phyloP scores from a whole-genome alignment of 1,284 basidiomycete genomes.

The Boletellus deceptivus region DNA sequence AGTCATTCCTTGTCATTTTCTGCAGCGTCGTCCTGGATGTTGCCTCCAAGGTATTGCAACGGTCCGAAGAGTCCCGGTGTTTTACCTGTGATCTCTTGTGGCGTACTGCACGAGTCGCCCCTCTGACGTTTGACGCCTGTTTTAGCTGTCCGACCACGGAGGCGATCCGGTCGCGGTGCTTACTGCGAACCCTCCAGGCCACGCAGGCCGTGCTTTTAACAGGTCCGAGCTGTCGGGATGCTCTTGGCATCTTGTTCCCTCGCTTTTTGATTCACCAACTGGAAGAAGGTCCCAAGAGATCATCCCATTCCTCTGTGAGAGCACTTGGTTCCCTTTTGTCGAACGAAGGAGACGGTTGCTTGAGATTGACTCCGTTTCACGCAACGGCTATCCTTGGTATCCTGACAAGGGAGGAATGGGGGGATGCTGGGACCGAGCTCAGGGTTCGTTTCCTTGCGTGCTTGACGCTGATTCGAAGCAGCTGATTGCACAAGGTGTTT shows the following conservation, averaged over 20 bases:
- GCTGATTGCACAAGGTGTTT: conserved; percentile 21
- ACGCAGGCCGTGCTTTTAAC: conserved; percentile 24
- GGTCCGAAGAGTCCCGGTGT: conserved; percentile 42
- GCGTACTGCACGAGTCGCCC: conserved; percentile 38
- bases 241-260: conserved; percentile 30
- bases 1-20: conserved; percentile 44
- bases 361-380: conserved; percentile 30
- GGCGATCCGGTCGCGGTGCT: conserved; percentile 37
- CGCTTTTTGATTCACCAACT: conserved; percentile 34
- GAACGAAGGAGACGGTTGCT: conserved; percentile 24
- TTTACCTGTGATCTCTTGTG: conserved; percentile 48
- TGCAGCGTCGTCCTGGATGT: conserved; percentile 45
- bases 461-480: conserved; percentile 1
- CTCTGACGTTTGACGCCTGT: conserved; percentile 46
- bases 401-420: conserved; percentile 38
- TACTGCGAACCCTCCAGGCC: conserved; percentile 40
- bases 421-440: conserved; percentile 30
- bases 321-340: conserved; percentile 25
- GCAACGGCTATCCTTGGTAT: conserved; percentile 33
- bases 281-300: conserved; percentile 29
- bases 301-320: conserved; percentile 16
- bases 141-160: conserved; percentile 40
- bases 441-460: conserved; percentile 27
- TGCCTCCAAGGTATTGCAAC: conserved; percentile 41
- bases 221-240: conserved; percentile 20